A percentile compares a stretch with the other conserved stretches of the same genome.
Evolutionary conservation across 2,329 filamentous ascomycete species (phyloP).

Genomic region (Elsinoe australis): DNA sequence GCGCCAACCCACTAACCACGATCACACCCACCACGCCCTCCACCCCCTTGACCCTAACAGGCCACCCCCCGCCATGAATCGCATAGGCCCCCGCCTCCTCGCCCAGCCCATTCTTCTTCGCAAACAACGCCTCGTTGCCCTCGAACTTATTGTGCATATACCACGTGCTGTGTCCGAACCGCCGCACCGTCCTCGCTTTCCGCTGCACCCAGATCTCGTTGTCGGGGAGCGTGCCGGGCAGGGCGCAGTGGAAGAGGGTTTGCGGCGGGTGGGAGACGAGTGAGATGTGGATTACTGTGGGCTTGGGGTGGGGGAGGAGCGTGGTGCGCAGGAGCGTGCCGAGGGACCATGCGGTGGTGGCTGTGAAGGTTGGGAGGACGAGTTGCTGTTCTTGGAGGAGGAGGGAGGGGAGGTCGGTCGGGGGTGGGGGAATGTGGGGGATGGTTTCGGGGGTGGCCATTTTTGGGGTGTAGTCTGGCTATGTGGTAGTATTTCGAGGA

Average conservation of each 20-base stretch:
- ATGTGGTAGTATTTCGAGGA: background rate
- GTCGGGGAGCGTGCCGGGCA: constrained; percentile 60
- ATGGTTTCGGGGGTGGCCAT: background rate
- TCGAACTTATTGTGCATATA: constrained; percentile 60
- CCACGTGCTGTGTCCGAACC: constrained; percentile 65
- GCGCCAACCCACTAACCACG: constrained; percentile 67
- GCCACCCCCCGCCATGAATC: constrained; percentile 70
- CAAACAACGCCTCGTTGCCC: constrained; percentile 58
- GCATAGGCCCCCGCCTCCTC: constrained; percentile 55
- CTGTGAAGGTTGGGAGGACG: constrained; percentile 51
- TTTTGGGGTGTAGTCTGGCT: background rate
- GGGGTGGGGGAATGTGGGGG: constrained; percentile 17
- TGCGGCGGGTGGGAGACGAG: constrained; percentile 49
- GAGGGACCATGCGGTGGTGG: constrained; percentile 56
- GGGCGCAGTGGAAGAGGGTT: constrained; percentile 60
- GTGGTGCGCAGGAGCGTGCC: constrained; percentile 57
- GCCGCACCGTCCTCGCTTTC: constrained; percentile 63
- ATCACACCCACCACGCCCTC: constrained; percentile 70
- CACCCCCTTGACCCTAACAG: constrained; percentile 62
- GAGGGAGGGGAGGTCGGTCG: constrained; percentile 19
- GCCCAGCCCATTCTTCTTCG: constrained; percentile 56
- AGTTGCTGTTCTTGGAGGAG: constrained; percentile 35
- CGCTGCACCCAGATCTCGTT: constrained; percentile 49
- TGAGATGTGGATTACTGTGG: constrained; percentile 57
- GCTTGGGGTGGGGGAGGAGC: constrained; percentile 49